Evolutionary conservation across 805 yeast species (phyloP), one percentile per base, ranked within the genome.

Genomic region (Teunomyces tritomae): DNA sequence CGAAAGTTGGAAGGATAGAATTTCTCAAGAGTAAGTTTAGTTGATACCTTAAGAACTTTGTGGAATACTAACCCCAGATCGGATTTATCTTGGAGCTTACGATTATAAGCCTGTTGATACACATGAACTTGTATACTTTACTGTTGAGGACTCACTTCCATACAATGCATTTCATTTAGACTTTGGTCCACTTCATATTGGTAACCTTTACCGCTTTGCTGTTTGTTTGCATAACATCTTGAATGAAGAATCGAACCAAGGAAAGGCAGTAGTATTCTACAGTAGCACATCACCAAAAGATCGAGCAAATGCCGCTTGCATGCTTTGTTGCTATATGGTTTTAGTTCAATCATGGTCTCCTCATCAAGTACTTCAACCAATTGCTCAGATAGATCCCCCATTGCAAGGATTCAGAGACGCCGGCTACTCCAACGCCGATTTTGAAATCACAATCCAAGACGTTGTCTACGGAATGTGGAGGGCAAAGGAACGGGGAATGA

Each of bases 271-370:
- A 16, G 96, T 92, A 3, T 85, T 92, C 58, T 94, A 89, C 65
- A 89, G 97, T 10, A 77, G 90, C 1, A 83, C 92, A 0, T 83
- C 87, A 28, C 81, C 96, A 1, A 83, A 85, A 52, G 85, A 85
- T 54, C 71, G 99, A 58, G 84, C 97, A 5, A 94, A 94, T 61
- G 95, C 98, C 13, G 97, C 98, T 3, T 90, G 98, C 66, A 74
- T 94, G 52, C 73, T 94, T 44, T 89, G 96, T 54, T 89, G 97
- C 60, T 94, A 94, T 68, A 90, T 94, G 97, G 79, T 94, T 1
- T 70, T 94, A 46, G 92, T 94, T 13, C 99, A 94, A 64, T 85
- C 89, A 10, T 94, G 99, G 99, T 89, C 97, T 1, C 99, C 99
- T 0, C 99, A 94, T 67, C 94, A 94, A 66, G 99, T 91, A 0